Conservation (phyloP, 2,329 filamentous ascomycete genomes). For the Monosporascus cannonballus region DNA sequence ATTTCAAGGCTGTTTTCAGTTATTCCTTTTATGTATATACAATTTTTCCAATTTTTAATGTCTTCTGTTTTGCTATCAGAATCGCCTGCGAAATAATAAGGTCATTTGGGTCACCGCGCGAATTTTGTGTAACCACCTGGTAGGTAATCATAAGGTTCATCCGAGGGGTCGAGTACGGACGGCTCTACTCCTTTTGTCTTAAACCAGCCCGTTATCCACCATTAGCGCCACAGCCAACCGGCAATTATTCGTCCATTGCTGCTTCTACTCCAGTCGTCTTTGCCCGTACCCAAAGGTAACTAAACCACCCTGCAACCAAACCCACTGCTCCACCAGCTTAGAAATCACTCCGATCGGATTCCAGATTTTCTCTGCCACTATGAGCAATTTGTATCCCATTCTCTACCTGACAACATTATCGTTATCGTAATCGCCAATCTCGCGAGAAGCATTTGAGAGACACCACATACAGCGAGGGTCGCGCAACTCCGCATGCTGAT, state of each 20-base stretch:
- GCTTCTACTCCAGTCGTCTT: neutral
- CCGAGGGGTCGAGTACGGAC: neutral
- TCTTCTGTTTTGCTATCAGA: no score
- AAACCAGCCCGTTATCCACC: neutral
- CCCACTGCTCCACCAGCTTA: neutral
- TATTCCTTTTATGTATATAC: no score
- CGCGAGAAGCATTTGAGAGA: neutral
- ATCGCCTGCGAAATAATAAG: no score
- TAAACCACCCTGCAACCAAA: neutral
- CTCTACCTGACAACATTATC: neutral
- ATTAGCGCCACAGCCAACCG: neutral
- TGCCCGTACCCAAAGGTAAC: no score
- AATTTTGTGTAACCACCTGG: no score
- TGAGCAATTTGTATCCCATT: neutral
- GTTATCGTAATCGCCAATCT: neutral
- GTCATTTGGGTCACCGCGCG: no score
- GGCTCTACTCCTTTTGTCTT: neutral
- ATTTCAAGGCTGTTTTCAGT: no score
- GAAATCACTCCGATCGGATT: neutral
- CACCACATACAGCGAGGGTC: neutral
- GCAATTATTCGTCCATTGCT: neutral
- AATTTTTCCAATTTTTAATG: no score
- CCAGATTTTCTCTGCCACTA: neutral
- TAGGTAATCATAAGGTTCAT: neutral
- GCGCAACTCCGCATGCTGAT: neutral